Conservation (phyloP, 2,329 filamentous ascomycete species). For the Cladosporium sphaerospermum region DNA sequence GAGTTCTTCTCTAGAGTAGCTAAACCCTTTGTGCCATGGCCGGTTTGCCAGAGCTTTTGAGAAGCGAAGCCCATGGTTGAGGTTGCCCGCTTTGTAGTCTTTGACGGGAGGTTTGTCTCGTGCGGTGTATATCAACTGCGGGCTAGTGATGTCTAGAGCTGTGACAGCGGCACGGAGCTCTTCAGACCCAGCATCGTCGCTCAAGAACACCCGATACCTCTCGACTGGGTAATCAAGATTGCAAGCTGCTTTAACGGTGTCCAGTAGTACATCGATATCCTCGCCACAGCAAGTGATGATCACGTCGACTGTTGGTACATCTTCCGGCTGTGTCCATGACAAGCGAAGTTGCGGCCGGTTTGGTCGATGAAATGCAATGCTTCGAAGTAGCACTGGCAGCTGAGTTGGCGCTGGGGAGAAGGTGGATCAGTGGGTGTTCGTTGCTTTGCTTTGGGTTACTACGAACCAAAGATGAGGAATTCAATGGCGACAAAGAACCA, state of each 20-base stretch:
- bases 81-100: slow-evolving; percentile 54
- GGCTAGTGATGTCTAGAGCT: slow-evolving; percentile 31
- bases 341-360: slow-evolving; percentile 2
- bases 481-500: slow-evolving; percentile 8
- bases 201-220: slow-evolving; percentile 33
- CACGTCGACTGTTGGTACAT: slow-evolving; percentile 37
- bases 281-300: slow-evolving; percentile 42
- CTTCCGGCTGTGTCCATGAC: slow-evolving; percentile 14
- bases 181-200: slow-evolving; percentile 35
- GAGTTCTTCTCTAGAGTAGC: neutral
- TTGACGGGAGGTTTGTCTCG: slow-evolving; percentile 38
- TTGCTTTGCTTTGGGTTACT: neutral
- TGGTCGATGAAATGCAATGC: slow-evolving; percentile 1
- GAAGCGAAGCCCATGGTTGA: slow-evolving; percentile 37
- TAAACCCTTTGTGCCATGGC: neutral
- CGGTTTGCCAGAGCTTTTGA: neutral
- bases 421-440: neutral
- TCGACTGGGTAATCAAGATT: slow-evolving; percentile 37
- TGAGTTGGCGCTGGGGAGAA: neutral
- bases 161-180: slow-evolving; percentile 32
- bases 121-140: slow-evolving; percentile 35
- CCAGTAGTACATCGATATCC: slow-evolving; percentile 36
- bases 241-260: slow-evolving; percentile 35
- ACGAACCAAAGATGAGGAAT: slow-evolving; percentile 9
- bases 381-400: slow-evolving; percentile 5